These are phyloP conservation scores for Oryza glaberrima DNA, from an alignment of 176 grass and related monocot species.

Conservation along the genomic window DNA sequence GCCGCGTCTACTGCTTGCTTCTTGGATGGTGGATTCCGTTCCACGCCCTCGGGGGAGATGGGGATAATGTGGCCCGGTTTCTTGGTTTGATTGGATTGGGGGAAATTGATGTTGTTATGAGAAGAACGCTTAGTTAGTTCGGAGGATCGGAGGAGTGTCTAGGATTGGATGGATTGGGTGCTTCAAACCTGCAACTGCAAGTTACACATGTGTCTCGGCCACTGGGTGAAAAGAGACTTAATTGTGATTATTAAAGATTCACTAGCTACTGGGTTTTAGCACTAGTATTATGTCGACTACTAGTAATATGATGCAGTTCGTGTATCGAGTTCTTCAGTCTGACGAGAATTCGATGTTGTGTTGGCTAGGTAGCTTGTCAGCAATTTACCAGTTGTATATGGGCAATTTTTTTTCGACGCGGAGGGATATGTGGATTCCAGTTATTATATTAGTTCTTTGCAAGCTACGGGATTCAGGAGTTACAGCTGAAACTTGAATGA, in stretches of 20 bases:
- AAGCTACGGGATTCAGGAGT: neutral
- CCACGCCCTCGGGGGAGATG: neutral
- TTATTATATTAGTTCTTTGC: neutral
- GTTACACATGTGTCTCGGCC: no score
- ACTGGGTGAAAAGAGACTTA: neutral
- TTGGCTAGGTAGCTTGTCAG: neutral
- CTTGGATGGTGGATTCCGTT: neutral
- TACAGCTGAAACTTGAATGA: no score
- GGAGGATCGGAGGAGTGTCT: neutral
- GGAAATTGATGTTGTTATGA: neutral
- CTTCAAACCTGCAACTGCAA: no score
- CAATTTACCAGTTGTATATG: neutral
- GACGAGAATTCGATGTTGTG: neutral
- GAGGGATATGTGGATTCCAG: neutral
- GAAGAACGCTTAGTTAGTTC: neutral
- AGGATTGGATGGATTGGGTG: no score
- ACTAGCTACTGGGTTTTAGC: neutral
- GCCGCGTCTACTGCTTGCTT: neutral
- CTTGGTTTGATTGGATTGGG: neutral
- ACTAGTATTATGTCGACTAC: no score
- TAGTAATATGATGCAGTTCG: neutral
- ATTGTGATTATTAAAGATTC: no score
- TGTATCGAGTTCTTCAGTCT: neutral
- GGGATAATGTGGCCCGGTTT: neutral
- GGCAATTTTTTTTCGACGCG: neutral